Evolutionary conservation across 2,329 filamentous ascomycete genomes (phyloP), one percentile per base, ranked within the genome.

Genomic region (Fusarium euwallaceae): DNA sequence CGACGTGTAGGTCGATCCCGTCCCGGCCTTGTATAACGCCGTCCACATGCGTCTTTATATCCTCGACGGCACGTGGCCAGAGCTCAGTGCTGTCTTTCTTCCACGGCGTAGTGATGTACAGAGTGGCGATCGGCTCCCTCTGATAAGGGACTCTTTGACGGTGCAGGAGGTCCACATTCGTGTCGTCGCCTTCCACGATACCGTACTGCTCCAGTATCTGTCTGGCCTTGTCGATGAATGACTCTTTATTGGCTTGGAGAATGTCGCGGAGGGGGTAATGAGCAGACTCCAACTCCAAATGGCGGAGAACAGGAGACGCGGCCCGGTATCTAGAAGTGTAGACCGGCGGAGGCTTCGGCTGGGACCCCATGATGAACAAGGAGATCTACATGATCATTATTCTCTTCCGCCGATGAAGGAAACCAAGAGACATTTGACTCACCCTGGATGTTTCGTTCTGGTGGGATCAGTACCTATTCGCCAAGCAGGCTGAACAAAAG

Each of bases 51-150:
- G 17, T 10, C 20, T 34, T 37, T 6, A 56, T 41, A 24, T 58
- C 24, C 16, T 51, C 24, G 17, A 64, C 36, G 2, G 45, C 36
- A 24, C 8, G 36, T 17, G 48, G 48, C 61, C 48, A 64, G 6
- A 22, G 12, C 5, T 41, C 10, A 17, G n/a, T n/a, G 11, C 36
- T 29, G 7, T 17, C 14, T 6, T 64, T 11, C 12, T 34, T 37
- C 61, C 48, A 64, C 20, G 61, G 36, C 7, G 61, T 41, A 12
- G 20, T 32, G 6, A 64, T 64, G 45, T 56, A 58, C 12, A 64
- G n/a, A 11, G 61, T 58, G 9, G 48, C 16, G 17, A 53, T 7
- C 10, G 9, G 17, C 8, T 14, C 43, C 12, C 6, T 24, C 7
- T 14, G 37, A 39, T 16, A 48, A 48, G 7, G 11, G 43, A 24